Evolutionary conservation across 768 basidiomycete species (phyloP), one percentile per base, ranked within the genome.

Genomic region (Leccinum aurantiacum): DNA sequence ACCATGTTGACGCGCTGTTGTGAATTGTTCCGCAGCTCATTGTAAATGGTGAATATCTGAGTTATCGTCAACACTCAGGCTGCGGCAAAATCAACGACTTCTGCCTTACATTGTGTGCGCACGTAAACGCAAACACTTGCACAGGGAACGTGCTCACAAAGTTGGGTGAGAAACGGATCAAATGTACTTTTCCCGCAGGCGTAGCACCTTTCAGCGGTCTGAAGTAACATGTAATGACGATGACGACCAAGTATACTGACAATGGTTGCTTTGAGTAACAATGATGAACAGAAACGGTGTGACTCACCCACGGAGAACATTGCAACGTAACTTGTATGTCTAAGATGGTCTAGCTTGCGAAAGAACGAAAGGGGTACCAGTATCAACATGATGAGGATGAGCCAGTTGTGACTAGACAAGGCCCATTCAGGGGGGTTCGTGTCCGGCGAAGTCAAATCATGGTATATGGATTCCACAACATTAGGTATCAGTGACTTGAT

Each of bases 401-500:
- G 82, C 96, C 96, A 99, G 62, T 85, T 82, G n/a, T 81, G 82
- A 13, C 92, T 89, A 33, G 86, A 83, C 41, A 90, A 72, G 50
- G 88, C 78, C 92, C 91, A 94, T 13, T 75, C 80, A 2, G 92
- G 93, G 1, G 90, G 89, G 61, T 81, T 81, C 8, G 80, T 82
- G 46, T 81, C 78, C 6, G 80, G 78, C 2, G 90, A 85, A 7
- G 85, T 83, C 53, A 94, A 75, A 62, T 89, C 88, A 63, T 93
- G 89, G 74, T 90, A 93, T 25, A 98, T 75, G 1, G 93, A 88
- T 54, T 80, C 80, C 14, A 95, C 87, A 6, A 98, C 96, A 68
- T 86, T 93, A 3, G 96, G 96, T 84, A 95, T 90, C 54, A 98
- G 82, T 8, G 90, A 89, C 78, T 98, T 93, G 74, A 95, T 86